Base-by-base conservation (phyloP, 495 filamentous ascomycete species). In the Aspergillus kassunensis region DNA sequence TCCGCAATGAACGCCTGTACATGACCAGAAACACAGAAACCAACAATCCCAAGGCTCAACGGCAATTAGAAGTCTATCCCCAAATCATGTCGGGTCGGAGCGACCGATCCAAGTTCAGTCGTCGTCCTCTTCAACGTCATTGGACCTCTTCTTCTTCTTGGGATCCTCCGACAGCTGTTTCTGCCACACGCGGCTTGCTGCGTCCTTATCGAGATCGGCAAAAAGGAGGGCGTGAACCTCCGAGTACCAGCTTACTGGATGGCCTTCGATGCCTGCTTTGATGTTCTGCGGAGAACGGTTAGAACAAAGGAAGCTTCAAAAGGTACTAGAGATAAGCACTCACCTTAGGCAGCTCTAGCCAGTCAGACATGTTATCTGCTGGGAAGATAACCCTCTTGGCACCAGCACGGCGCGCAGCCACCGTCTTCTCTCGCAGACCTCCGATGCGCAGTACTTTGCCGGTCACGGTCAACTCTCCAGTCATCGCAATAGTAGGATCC, bases 401-500 rank as follows among this genome's bases (percentile, higher is more conserved):
- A 51, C 95, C 95, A 41, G 95, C 93, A 50, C 95, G 80, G 56
- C 91, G 80, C 43, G 95, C 95, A 42, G 95, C 95, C 44, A 99
- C 93, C n/a, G 93, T 96, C 83, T 99, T 99, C 79, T 99, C 95
- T 49, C 95, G 78, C 60, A 99, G 72, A 0, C 95, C 95, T 21
- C 95, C 95, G 72, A 99, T 99, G 60, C 95, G 80, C 48, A 99
- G 73, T 6, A 99, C 92, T 71, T 97, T 97, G 24, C 95, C 95
- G 18, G 95, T 99, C 44, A 99, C 88, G 0, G 95, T 99, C 57
- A 99, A 72, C 72, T 99, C 95, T 57, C 95, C 95, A 18, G 95
- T 99, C 95, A 99, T 99, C 42, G 95, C 92, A 62, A 97, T 84
- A 21, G 89, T 89, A 2, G 90, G 87, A 62, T 92, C 81, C 33